phyloP scores from a whole-genome alignment of 2,329 filamentous ascomycete species.

The Aspergillus japonicus region DNA sequence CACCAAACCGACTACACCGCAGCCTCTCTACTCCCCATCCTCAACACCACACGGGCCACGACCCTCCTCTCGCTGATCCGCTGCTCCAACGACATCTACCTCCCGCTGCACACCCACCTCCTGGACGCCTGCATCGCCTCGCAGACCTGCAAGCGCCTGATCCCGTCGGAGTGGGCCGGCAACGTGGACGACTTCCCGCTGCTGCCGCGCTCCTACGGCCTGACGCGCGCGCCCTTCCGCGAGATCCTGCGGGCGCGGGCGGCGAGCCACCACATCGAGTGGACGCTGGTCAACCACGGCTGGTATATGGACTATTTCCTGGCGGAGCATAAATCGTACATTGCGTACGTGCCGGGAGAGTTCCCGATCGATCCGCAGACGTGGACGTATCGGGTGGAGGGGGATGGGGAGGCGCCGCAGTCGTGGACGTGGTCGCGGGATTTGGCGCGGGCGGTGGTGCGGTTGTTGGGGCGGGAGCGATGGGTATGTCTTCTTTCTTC shows the following conservation, averaged over 20 bases:
- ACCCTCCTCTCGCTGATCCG: constrained; percentile 10
- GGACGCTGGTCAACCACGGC: constrained; percentile 4
- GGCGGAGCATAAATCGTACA: not conserved
- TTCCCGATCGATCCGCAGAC: constrained; percentile 4
- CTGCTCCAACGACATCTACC: not conserved
- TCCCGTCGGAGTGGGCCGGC: constrained; percentile 11
- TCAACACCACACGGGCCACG: not conserved
- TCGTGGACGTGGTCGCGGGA: constrained; percentile 6
- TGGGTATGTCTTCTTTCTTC: not conserved
- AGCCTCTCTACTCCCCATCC: not conserved
- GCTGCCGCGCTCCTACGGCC: not conserved
- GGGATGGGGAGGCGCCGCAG: constrained; percentile 1
- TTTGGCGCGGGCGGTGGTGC: constrained; percentile 1
- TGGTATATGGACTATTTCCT: constrained; percentile 12
- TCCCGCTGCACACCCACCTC: constrained; percentile 2
- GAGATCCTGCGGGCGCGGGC: not conserved
- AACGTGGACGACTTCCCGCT: constrained; percentile 9
- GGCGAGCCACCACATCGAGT: not conserved
- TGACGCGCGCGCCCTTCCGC: not conserved
- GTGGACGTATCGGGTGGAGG: not conserved
- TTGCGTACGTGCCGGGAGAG: not conserved
- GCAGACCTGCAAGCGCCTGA: constrained; percentile 11
- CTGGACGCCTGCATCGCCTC: constrained; percentile 6
- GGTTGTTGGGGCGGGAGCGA: not conserved
- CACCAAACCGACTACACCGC: constrained; percentile 9